These are phyloP conservation scores for Saturnispora quitensis DNA, from an alignment of 805 yeast species.

Conservation along the genomic window DNA sequence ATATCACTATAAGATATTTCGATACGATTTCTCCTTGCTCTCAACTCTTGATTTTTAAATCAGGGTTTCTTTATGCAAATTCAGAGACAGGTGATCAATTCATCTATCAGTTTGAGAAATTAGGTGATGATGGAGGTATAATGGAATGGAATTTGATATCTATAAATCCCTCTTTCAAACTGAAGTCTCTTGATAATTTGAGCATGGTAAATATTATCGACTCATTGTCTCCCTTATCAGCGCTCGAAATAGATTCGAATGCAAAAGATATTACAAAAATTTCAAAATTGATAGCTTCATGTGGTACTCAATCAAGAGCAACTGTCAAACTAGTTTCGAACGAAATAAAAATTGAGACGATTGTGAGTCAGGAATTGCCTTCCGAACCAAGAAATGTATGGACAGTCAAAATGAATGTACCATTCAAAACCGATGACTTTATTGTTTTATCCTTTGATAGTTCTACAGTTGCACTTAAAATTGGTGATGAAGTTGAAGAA, in stretches of 20 bases:
- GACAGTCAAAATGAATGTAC: conserved; percentile 43
- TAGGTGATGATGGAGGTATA: conserved; percentile 48
- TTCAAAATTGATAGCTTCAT: conserved; percentile 33
- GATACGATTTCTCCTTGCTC: conserved; percentile 62
- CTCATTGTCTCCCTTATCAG: conserved; percentile 45
- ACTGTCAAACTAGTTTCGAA: conserved; percentile 40
- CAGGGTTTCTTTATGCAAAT: conserved; percentile 70
- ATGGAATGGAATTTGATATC: conserved; percentile 26
- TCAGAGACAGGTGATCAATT: conserved; percentile 53
- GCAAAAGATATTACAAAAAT: conserved; percentile 11
- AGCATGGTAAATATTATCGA: conserved; percentile 44
- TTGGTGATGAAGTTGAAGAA: conserved; percentile 76
- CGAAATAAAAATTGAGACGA: conserved; percentile 50
- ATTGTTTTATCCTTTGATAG: conserved; percentile 57
- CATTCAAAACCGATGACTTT: conserved; percentile 47
- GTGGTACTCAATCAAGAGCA: conserved; percentile 38
- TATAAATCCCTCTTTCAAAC: conserved; percentile 25
- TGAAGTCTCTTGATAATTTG: conserved; percentile 43
- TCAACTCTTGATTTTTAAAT: conserved; percentile 49
- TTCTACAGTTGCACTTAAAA: conserved; percentile 62
- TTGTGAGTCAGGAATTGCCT: conserved; percentile 75
- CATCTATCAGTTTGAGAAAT: conserved; percentile 68
- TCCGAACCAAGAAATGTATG: conserved; percentile 51
- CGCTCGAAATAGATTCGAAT: conserved; percentile 30
- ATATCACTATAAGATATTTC: conserved; percentile 54